These are phyloP conservation scores for Aspergillus niger DNA, from an alignment of 2,329 filamentous ascomycete species.

Conservation along the genomic window DNA sequence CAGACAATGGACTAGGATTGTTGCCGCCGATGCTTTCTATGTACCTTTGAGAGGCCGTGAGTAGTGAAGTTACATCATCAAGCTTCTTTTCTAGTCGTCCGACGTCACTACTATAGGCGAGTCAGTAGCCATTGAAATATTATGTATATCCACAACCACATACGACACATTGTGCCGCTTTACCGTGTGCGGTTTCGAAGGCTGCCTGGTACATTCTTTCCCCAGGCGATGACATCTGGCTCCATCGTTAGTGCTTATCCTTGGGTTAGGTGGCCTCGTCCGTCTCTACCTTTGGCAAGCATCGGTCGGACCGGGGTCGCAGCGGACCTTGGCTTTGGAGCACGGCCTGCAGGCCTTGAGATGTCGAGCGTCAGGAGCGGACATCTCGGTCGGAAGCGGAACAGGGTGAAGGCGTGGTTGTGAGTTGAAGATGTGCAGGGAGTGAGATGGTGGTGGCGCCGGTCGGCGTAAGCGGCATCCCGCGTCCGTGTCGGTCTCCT, in stretches of 20 bases:
- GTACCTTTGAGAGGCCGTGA: constrained; percentile 22
- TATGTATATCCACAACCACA: neutral
- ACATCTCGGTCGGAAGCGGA: neutral
- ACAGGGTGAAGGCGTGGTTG: neutral
- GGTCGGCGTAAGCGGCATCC: neutral
- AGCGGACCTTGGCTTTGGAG: constrained; percentile 9
- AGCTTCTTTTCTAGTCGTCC: constrained; percentile 29
- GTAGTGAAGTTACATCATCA: constrained; percentile 29
- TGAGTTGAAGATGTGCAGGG: neutral
- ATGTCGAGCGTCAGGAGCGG: neutral
- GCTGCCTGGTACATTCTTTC: constrained; percentile 29
- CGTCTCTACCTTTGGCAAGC: constrained; percentile 2
- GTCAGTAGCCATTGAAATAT: neutral
- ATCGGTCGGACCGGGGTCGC: constrained; percentile 6
- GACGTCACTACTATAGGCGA: constrained; percentile 23
- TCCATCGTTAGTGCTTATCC: neutral
- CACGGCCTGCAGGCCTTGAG: constrained; percentile 5
- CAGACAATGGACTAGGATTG: neutral
- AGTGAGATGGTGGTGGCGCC: neutral
- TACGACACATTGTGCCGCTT: constrained; percentile 5
- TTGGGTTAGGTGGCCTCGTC: neutral
- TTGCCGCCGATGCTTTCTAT: neutral
- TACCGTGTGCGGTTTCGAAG: constrained; percentile 28
- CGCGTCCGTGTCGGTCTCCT: constrained; percentile 3
- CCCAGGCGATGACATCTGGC: constrained; percentile 32